Evolutionary conservation across 768 basidiomycete genomes (phyloP), one percentile per base, ranked within the genome.

Genomic region (Lactarius hengduanensis): DNA sequence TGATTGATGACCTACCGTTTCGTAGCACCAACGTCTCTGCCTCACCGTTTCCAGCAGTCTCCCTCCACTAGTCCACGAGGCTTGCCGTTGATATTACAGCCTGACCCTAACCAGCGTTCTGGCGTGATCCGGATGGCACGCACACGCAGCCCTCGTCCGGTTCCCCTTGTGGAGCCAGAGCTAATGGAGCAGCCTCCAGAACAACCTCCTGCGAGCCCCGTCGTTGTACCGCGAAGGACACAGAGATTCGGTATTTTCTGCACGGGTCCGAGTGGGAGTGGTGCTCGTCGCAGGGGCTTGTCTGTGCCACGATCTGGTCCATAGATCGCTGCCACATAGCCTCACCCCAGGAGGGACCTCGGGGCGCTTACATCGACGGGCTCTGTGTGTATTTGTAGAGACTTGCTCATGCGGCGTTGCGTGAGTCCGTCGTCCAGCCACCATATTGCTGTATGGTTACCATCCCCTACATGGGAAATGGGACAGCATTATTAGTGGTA

Each of bases 231-330:
- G 16, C 62, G 70, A 30, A 62, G 62, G 61, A 55, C 58, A 13
- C 68, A 64, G 41, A 68, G 70, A 6, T 70, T 70, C 43, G 70
- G 70, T 16, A 70, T 70, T 26, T 69, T 70, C 22, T 70, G 68
- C 45, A 65, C 64, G 16, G 57, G 67, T 4, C 32, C 64, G 4
- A 61, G 40, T 2, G 53, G 61, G 20, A 59, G 57, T 13, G 57
- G 57, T 15, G 16, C 22, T 6, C 62, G 54, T 32, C 58, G 62
- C 1, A 57, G 66, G 40, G 34, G 41, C 16, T 9, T 59, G 58
- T 55, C 50, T 13, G 57, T 59, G 20, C 62, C 58, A 56, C 62
- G 62, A 60, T 59, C 62, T 34, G 45, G 22, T 55, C 61, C 66
- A 15, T 67, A 54, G 57, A 55, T 59, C 53, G 32, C 40, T 11